These are phyloP conservation scores for Camillea tinctor DNA, from an alignment of 2,329 filamentous ascomycete genomes.

Conservation along the genomic window DNA sequence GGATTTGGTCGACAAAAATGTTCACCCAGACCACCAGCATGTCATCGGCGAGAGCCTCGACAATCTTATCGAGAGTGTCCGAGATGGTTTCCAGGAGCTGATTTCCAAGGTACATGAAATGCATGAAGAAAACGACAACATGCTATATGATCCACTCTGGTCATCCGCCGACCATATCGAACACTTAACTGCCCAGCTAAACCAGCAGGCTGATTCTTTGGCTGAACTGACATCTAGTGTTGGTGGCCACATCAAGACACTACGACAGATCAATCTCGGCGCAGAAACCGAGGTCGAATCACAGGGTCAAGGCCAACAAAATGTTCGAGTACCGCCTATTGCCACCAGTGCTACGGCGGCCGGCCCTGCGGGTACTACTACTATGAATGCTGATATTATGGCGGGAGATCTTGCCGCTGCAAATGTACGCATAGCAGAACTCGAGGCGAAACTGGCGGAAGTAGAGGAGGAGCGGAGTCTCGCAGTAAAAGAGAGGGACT, in stretches of 20 bases:
- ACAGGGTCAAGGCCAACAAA: not conserved
- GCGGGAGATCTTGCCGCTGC: not conserved
- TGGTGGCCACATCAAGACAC: not conserved
- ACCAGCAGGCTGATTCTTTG: not conserved
- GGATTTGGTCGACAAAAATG: not conserved
- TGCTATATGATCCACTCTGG: not conserved
- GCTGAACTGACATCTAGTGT: not conserved
- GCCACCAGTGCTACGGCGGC: too few relatives aligned
- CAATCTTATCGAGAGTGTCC: not conserved
- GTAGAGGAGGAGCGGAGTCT: constrained; percentile 2
- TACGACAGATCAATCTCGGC: not conserved
- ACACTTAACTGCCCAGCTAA: not conserved
- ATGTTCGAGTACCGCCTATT: not conserved
- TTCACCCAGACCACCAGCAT: not conserved
- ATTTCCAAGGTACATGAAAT: not conserved
- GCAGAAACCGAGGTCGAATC: not conserved
- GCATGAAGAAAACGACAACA: not conserved
- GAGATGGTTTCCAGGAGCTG: not conserved
- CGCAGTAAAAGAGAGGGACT: not conserved
- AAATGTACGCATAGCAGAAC: not conserved
- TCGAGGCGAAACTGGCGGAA: not conserved
- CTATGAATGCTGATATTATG: not conserved
- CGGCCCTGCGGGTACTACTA: too few relatives aligned
- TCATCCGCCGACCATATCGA: not conserved
- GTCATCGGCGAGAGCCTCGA: not conserved